These are phyloP conservation scores for Chalaropsis ovoidea DNA, from an alignment of 2,329 filamentous ascomycete species.

Conservation along the genomic window DNA sequence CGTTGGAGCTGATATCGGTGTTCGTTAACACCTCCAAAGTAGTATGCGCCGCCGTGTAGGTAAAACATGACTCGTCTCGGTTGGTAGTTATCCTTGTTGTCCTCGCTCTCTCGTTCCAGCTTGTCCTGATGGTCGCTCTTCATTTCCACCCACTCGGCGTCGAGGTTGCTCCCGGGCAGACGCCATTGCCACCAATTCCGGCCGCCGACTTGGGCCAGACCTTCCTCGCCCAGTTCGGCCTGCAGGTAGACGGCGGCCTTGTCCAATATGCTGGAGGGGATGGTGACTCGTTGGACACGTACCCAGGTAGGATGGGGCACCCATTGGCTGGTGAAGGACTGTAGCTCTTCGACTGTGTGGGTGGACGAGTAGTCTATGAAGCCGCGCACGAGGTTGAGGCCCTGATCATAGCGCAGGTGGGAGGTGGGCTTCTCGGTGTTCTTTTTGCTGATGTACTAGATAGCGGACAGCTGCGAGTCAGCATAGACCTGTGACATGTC, in stretches of 20 bases:
- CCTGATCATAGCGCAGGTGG: conserved; percentile 89
- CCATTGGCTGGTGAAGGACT: conserved; percentile 84
- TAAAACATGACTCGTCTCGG: conserved; percentile 73
- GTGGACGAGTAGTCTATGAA: conserved; percentile 79
- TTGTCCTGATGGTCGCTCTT: conserved; percentile 52
- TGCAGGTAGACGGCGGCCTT: conserved; percentile 58
- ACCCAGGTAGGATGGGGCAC: conserved; percentile 86
- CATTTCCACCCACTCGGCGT: conserved; percentile 97
- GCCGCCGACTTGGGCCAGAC: conserved; percentile 67
- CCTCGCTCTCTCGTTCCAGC: conserved; percentile 42
- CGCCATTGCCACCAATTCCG: conserved; percentile 86
- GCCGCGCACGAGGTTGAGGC: conserved; percentile 71
- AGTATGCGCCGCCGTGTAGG: conserved; percentile 89
- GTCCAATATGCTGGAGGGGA: conserved; percentile 54
- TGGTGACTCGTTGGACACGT: conserved; percentile 57
- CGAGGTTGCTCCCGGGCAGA: conserved; percentile 52
- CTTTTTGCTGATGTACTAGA: conserved; percentile 59
- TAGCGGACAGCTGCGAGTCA: not conserved
- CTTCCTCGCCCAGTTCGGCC: conserved; percentile 66
- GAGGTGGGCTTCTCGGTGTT: conserved; percentile 73
- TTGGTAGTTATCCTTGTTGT: conserved; percentile 28
- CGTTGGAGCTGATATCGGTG: conserved; percentile 98
- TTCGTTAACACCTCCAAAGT: conserved; percentile 89
- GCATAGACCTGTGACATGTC: not conserved
- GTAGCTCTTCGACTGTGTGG: conserved; percentile 85